Conservation (phyloP, 1,284 basidiomycete genomes). For the Naganishia sp. region DNA sequence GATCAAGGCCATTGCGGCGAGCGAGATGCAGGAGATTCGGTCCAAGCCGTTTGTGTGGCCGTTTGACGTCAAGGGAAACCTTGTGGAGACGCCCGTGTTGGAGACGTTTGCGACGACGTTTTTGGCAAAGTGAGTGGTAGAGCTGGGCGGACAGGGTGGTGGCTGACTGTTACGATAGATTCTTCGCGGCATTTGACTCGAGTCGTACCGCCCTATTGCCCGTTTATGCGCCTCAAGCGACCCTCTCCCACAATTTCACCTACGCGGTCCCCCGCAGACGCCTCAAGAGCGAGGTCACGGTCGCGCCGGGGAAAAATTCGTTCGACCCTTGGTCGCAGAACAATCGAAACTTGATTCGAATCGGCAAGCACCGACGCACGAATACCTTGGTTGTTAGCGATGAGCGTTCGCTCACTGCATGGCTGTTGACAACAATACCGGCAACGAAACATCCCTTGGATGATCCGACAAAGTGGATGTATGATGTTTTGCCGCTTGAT, state of each 20-base stretch:
- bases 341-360: slow-evolving; percentile 74
- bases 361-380: slow-evolving; percentile 66
- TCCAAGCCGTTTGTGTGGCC: slow-evolving; percentile 47
- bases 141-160: neutral
- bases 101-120: slow-evolving; percentile 54
- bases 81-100: slow-evolving; percentile 44
- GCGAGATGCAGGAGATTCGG: slow-evolving; percentile 39
- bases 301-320: slow-evolving; percentile 66
- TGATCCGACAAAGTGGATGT: slow-evolving; percentile 75
- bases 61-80: slow-evolving; percentile 42
- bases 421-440: slow-evolving; percentile 65
- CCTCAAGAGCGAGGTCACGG: slow-evolving; percentile 72
- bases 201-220: slow-evolving; percentile 68
- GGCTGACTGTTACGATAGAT: slow-evolving; percentile 57
- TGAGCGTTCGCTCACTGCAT: slow-evolving; percentile 58
- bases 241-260: slow-evolving; percentile 84
- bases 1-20: slow-evolving; percentile 42
- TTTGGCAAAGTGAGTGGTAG: slow-evolving; percentile 46
- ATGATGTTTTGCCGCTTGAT: slow-evolving; percentile 81
- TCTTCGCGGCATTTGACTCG: slow-evolving; percentile 79
- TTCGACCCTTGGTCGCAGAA: slow-evolving; percentile 52
- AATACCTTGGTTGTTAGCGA: slow-evolving; percentile 71
- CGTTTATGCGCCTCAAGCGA: slow-evolving; percentile 79
- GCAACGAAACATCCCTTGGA: slow-evolving; percentile 73
- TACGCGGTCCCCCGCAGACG: slow-evolving; percentile 71